Conservation (phyloP, 164 flowering plant species). For the Sextonia rubra region DNA sequence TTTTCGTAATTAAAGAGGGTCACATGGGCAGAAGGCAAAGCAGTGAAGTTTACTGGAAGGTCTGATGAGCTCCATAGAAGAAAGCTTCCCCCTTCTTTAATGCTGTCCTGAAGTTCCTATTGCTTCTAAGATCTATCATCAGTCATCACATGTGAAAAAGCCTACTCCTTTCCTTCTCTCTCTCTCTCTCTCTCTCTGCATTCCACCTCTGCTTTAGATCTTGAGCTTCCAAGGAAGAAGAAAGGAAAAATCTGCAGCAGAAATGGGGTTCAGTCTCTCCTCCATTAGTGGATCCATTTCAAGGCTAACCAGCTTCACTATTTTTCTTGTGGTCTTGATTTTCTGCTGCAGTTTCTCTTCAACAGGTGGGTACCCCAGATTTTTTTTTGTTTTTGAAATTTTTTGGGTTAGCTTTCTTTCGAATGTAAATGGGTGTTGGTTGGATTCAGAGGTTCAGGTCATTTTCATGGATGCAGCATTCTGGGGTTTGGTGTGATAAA, state of each 20-base stretch:
- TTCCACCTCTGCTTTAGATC: slow-evolving; percentile 8
- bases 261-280: slow-evolving; percentile 7
- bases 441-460: not conserved
- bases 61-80: not conserved
- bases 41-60: not conserved
- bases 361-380: slow-evolving; percentile 16
- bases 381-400: too few relatives aligned
- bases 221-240: slow-evolving; percentile 6
- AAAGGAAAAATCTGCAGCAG: not conserved
- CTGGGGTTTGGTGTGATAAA: not conserved
- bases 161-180: not conserved
- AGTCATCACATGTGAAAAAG: slow-evolving; percentile 1
- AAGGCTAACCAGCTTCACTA: slow-evolving; percentile 10
- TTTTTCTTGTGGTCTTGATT: slow-evolving; percentile 18
- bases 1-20: not conserved
- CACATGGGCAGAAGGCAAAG: not conserved
- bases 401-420: not conserved
- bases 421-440: not conserved
- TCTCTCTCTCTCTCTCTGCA: not conserved
- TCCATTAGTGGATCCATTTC: slow-evolving; percentile 7
- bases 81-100: not conserved
- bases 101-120: not conserved
- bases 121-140: not conserved
- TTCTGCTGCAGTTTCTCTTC: slow-evolving; percentile 23
- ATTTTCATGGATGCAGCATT: not conserved